These are phyloP conservation scores for Raphanus sativus DNA, from an alignment of 345 rosid genomes.

Conservation along the genomic window DNA sequence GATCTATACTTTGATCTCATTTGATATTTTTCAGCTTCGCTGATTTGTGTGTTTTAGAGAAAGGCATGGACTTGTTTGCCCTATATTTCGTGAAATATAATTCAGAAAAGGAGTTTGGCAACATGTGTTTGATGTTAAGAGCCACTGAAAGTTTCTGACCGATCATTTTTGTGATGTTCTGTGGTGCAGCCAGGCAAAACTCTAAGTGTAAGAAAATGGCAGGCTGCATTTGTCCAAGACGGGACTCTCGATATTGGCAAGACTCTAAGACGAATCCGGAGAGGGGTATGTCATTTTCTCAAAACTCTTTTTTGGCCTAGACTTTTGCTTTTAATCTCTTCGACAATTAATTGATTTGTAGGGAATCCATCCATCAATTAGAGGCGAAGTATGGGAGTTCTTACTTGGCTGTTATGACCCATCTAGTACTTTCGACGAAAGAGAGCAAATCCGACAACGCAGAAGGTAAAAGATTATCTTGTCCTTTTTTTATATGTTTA, in stretches of 20 bases:
- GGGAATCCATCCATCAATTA: conserved; percentile 97
- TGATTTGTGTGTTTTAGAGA: conserved; percentile 6
- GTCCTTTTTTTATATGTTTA: not conserved
- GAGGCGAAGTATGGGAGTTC: conserved; percentile 99
- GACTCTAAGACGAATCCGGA: conserved; percentile 75
- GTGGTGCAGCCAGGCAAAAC: conserved; percentile 86
- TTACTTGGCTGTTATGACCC: conserved; percentile 92
- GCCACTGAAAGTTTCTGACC: conserved; percentile 6
- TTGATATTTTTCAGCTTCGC: not conserved
- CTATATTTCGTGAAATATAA: not conserved
- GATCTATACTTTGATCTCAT: conserved; percentile 3
- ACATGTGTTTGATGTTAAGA: not conserved
- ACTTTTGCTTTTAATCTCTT: not conserved
- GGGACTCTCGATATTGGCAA: conserved; percentile 86
- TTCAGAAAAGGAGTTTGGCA: not conserved
- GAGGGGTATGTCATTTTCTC: conserved; percentile 58
- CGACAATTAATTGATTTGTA: conserved; percentile 24
- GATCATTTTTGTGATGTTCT: conserved; percentile 25
- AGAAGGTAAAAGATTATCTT: conserved; percentile 56
- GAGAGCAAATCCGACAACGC: conserved; percentile 65
- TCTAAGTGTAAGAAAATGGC: conserved; percentile 90
- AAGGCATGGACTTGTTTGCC: not conserved
- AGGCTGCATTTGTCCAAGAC: conserved; percentile 70
- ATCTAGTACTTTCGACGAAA: conserved; percentile 76
- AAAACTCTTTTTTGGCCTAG: not conserved